These are phyloP conservation scores for Acanthochlamys bracteata DNA, from an alignment of 106 monocot genomes.

Conservation along the genomic window DNA sequence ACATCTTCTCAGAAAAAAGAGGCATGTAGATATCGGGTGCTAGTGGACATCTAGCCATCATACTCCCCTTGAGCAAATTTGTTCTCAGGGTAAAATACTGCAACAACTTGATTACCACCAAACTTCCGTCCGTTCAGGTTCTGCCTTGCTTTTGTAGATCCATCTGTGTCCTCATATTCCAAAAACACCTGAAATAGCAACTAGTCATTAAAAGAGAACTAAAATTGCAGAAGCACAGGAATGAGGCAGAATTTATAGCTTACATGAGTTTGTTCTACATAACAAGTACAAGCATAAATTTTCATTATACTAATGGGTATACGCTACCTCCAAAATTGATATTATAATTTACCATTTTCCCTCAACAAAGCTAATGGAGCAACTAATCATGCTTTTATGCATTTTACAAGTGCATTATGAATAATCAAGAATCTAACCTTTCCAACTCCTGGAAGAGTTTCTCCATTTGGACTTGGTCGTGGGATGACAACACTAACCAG, in stretches of 20 bases:
- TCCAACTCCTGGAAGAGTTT: slow-evolving; percentile 57
- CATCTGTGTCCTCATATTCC: slow-evolving; percentile 47
- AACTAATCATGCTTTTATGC: too few relatives aligned
- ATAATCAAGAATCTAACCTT: slow-evolving; percentile 37
- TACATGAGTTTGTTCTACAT: too few relatives aligned
- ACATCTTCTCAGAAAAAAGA: too few relatives aligned
- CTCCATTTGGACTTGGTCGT: slow-evolving; percentile 52
- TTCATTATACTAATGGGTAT: too few relatives aligned
- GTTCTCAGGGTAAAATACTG: slow-evolving; percentile 47
- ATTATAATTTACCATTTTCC: too few relatives aligned
- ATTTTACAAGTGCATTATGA: too few relatives aligned
- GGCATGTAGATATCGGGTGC: too few relatives aligned
- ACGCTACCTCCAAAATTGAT: too few relatives aligned
- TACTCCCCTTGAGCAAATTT: slow-evolving; percentile 57
- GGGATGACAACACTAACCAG: slow-evolving; percentile 81
- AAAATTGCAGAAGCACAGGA: neutral
- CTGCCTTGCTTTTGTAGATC: slow-evolving; percentile 39
- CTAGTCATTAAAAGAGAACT: neutral
- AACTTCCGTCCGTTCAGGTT: slow-evolving; percentile 59
- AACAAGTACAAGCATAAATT: too few relatives aligned
- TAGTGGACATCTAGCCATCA: slow-evolving; percentile 10
- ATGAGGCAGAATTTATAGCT: too few relatives aligned
- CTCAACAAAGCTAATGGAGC: too few relatives aligned
- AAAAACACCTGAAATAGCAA: slow-evolving; percentile 40
- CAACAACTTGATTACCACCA: slow-evolving; percentile 48